Percentiles rank a stretch among this genome's conserved stretches.
phyloP scores from a whole-genome alignment of 192 early-diverging fungal genomes.

The Backusella psychrophila region DNA sequence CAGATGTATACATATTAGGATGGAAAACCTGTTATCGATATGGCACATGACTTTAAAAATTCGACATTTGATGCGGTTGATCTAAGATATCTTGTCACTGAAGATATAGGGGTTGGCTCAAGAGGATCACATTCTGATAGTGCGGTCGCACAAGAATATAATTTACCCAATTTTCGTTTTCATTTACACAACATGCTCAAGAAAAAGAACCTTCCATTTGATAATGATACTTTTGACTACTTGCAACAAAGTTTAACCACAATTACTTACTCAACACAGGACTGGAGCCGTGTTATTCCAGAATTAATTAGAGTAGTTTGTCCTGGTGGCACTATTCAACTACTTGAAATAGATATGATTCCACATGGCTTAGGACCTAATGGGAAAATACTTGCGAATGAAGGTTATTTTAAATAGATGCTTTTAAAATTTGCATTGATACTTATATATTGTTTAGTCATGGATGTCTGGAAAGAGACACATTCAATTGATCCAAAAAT shows the following conservation, averaged over 20 bases:
- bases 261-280: neutral
- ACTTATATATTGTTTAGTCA: neutral
- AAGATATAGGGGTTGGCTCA: neutral
- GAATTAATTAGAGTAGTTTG: constrained; percentile 13
- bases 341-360: constrained; percentile 15
- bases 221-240: constrained; percentile 21
- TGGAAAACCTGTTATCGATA: constrained; percentile 21
- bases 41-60: constrained; percentile 18
- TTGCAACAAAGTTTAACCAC: constrained; percentile 7
- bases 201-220: neutral
- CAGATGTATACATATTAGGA: neutral
- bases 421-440: neutral
- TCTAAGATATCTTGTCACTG: neutral
- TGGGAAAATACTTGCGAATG: neutral
- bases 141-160: neutral
- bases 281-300: constrained; percentile 3
- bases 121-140: neutral
- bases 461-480: neutral
- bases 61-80: constrained; percentile 16
- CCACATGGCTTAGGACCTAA: constrained; percentile 10
- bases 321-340: constrained; percentile 21
- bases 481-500: constrained; percentile 7
- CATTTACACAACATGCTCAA: constrained; percentile 11
- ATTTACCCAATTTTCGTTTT: neutral
- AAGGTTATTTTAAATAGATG: neutral